These are phyloP conservation scores for Diversispora eburnea DNA, from an alignment of 192 early-diverging fungal species.

Conservation along the genomic window DNA sequence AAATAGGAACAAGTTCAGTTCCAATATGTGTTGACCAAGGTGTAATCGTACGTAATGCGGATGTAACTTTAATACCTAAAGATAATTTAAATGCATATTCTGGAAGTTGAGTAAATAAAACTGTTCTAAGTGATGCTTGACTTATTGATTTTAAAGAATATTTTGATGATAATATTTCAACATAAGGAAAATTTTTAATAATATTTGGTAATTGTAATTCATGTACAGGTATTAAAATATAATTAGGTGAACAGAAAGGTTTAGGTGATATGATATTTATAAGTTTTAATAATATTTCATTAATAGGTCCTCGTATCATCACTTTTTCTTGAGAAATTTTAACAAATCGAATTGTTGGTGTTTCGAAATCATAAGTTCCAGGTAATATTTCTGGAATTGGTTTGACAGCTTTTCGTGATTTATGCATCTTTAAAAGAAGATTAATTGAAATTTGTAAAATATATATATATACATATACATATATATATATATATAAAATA, in stretches of 20 bases:
- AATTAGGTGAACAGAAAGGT: conserved; percentile 25
- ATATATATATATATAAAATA: too few relatives aligned
- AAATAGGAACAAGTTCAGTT: conserved; percentile 49
- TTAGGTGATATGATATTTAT: conserved; percentile 26
- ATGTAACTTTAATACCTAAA: conserved; percentile 61
- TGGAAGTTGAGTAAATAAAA: conserved; percentile 41
- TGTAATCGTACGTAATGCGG: conserved; percentile 63
- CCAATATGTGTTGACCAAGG: conserved; percentile 60
- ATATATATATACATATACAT: background rate
- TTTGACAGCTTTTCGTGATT: conserved; percentile 50
- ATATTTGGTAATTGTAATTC: conserved; percentile 63
- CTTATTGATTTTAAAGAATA: conserved; percentile 40
- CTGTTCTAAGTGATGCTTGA: conserved; percentile 60
- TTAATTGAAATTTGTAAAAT: background rate
- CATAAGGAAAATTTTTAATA: conserved; percentile 42
- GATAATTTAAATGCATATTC: conserved; percentile 52
- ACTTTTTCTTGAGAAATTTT: conserved; percentile 45
- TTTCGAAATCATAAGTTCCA: conserved; percentile 39
- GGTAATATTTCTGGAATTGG: conserved; percentile 49
- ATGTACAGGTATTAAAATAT: conserved; percentile 57
- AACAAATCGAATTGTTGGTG: conserved; percentile 45
- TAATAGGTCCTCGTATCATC: conserved; percentile 45
- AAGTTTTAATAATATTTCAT: conserved; percentile 38
- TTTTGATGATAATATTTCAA: conserved; percentile 36
- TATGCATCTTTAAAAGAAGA: conserved; percentile 48